These are phyloP conservation scores for Phoma sp. DNA, from an alignment of 2,329 filamentous ascomycete genomes.

Conservation along the genomic window DNA sequence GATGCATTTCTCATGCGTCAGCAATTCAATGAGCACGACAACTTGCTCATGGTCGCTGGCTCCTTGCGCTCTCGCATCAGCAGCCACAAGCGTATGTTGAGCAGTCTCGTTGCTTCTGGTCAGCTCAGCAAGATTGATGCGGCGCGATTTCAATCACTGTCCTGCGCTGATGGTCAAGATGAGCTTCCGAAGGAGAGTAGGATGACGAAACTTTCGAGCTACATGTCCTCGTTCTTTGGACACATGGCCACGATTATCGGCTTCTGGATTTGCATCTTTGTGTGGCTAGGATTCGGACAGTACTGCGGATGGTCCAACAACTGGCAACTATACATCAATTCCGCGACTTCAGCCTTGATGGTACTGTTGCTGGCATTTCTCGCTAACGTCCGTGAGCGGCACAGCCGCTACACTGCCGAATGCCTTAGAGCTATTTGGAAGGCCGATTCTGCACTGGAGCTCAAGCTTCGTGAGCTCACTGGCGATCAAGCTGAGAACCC, in stretches of 20 bases:
- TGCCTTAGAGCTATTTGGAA: conserved; percentile 9
- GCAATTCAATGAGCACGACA: conserved; percentile 12
- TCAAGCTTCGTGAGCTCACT: not conserved
- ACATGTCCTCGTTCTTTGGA: not conserved
- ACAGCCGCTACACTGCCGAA: not conserved
- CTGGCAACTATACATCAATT: conserved; percentile 14
- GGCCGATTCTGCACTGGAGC: conserved; percentile 7
- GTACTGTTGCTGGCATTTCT: conserved; percentile 8
- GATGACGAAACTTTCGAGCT: not conserved
- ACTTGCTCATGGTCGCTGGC: conserved; percentile 7
- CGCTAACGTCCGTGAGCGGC: conserved; percentile 7
- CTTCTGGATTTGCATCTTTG: conserved; percentile 8
- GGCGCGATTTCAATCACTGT: not conserved
- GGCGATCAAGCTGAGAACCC: conserved; percentile 2
- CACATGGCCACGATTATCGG: conserved; percentile 3
- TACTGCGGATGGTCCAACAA: conserved; percentile 7
- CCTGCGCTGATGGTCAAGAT: not conserved
- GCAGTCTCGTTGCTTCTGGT: not conserved
- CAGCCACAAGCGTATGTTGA: conserved; percentile 8
- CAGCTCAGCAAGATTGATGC: not conserved
- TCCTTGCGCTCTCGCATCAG: conserved; percentile 7
- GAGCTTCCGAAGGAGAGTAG: not conserved
- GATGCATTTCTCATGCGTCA: conserved; percentile 12
- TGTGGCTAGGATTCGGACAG: conserved; percentile 5
- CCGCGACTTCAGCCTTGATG: conserved; percentile 8